Conservation (phyloP, 2,329 filamentous ascomycete genomes). For the Pseudovirgaria hyperparasitica region DNA sequence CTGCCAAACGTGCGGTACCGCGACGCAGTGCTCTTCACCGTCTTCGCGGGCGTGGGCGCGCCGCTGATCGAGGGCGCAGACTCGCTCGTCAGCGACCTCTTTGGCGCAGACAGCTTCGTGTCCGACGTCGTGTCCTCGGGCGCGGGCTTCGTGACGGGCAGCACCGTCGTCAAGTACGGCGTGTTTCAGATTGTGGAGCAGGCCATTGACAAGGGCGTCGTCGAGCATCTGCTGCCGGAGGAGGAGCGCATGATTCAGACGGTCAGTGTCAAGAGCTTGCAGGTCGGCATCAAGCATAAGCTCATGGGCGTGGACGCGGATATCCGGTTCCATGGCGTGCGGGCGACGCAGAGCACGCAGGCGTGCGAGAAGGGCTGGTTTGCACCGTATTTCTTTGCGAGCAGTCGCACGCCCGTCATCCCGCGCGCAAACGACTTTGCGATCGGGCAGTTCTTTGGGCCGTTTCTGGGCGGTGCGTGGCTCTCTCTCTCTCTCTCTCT, state of each 20-base stretch:
- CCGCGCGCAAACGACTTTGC: slow-evolving; percentile 21
- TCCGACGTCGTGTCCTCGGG: slow-evolving; percentile 19
- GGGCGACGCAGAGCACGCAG: slow-evolving; percentile 11
- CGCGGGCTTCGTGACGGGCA: slow-evolving; percentile 15
- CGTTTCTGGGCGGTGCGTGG: slow-evolving; percentile 20
- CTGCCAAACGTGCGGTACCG: slow-evolving; percentile 26
- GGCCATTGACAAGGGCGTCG: slow-evolving; percentile 24
- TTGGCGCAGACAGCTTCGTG: slow-evolving; percentile 23
- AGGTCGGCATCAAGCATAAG: slow-evolving; percentile 26
- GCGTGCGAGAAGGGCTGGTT: slow-evolving; percentile 26
- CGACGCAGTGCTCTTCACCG: slow-evolving; percentile 24
- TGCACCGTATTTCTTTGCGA: slow-evolving; percentile 23
- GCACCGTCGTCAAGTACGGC: slow-evolving; percentile 18
- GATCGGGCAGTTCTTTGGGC: slow-evolving; percentile 24
- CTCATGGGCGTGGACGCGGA: slow-evolving; percentile 28
- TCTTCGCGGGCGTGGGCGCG: slow-evolving; percentile 22
- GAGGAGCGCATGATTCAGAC: slow-evolving; percentile 26
- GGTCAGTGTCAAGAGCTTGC: slow-evolving; percentile 21
- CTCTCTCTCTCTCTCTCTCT: slow-evolving; percentile 1
- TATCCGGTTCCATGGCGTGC: slow-evolving; percentile 17
- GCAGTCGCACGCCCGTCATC: slow-evolving; percentile 17
- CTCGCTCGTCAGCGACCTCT: slow-evolving; percentile 14
- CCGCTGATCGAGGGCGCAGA: slow-evolving; percentile 20
- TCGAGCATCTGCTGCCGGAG: slow-evolving; percentile 25
- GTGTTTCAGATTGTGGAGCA: slow-evolving; percentile 28